phyloP scores from a whole-genome alignment of 2,329 filamentous ascomycete genomes.

The Penicillium sp. region DNA sequence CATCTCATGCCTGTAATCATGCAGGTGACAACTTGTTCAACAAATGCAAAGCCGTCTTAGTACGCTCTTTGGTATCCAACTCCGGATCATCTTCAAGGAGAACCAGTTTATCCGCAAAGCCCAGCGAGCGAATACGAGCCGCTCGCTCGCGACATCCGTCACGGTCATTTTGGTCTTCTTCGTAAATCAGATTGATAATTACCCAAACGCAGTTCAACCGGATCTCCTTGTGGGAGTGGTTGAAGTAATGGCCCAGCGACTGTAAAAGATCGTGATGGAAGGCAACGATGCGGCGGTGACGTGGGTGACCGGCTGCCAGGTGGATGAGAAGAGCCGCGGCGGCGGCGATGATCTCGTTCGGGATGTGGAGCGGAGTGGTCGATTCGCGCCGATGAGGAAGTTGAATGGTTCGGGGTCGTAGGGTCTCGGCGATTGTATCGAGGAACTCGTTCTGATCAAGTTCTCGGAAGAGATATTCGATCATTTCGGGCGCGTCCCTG shows the following conservation, averaged over 20 bases:
- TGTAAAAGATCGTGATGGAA: slow-evolving; percentile 75
- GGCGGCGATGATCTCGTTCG: slow-evolving; percentile 69
- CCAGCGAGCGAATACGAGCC: slow-evolving; percentile 68
- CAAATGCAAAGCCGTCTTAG: slow-evolving; percentile 76
- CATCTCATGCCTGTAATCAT: background rate
- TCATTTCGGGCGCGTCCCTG: slow-evolving; percentile 66
- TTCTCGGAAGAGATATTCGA: slow-evolving; percentile 77
- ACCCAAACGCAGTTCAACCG: slow-evolving; percentile 80
- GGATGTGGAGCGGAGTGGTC: slow-evolving; percentile 34
- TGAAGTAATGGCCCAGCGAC: slow-evolving; percentile 72
- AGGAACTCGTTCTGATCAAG: slow-evolving; percentile 79
- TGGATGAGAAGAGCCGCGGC: slow-evolving; percentile 84
- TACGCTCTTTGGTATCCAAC: slow-evolving; percentile 79
- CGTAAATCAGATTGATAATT: slow-evolving; percentile 81
- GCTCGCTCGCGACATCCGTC: slow-evolving; percentile 68
- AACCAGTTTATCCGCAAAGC: slow-evolving; percentile 68
- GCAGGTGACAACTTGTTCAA: slow-evolving; percentile 48
- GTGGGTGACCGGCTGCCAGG: slow-evolving; percentile 77
- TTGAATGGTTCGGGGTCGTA: slow-evolving; percentile 56
- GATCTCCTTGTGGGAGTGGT: slow-evolving; percentile 71
- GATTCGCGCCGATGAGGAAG: slow-evolving; percentile 35
- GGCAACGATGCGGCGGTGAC: slow-evolving; percentile 76
- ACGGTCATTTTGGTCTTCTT: slow-evolving; percentile 71
- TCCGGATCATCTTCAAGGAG: slow-evolving; percentile 69
- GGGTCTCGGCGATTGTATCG: slow-evolving; percentile 75